Evolutionary conservation across 2,329 filamentous ascomycete species (phyloP).

Genomic region (Pseudogymnoascus sp.): DNA sequence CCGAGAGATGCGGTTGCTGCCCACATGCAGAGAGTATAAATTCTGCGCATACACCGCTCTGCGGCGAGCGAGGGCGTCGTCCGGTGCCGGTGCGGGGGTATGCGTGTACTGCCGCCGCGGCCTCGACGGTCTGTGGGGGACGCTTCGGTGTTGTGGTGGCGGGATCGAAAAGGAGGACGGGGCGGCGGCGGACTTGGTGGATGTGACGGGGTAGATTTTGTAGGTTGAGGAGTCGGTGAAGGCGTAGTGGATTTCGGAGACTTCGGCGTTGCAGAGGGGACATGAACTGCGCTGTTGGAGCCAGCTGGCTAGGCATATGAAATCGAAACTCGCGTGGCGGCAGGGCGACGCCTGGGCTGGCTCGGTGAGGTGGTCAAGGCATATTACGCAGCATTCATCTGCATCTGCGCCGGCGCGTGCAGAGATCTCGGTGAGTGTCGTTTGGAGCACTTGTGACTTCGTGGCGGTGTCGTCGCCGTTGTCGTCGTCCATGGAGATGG

Average conservation of each 20-base stretch:
- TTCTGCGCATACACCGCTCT: constrained; percentile 63
- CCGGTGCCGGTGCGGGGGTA: constrained; percentile 13
- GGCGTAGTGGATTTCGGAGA: constrained; percentile 56
- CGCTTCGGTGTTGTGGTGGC: constrained; percentile 9
- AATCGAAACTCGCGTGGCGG: constrained; percentile 74
- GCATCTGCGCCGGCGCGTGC: constrained; percentile 17
- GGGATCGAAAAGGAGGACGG: background rate
- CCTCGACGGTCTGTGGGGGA: constrained; percentile 14
- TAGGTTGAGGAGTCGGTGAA: constrained; percentile 31
- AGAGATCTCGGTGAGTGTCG: constrained; percentile 35
- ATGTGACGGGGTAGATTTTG: constrained; percentile 49
- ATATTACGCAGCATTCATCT: constrained; percentile 69
- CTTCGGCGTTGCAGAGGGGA: constrained; percentile 62
- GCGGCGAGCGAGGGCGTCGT: constrained; percentile 40
- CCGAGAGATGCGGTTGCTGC: constrained; percentile 66
- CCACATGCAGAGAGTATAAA: constrained; percentile 73
- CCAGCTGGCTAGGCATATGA: constrained; percentile 76
- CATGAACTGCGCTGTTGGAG: constrained; percentile 63
- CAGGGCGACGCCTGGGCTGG: constrained; percentile 66
- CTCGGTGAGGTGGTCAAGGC: constrained; percentile 67
- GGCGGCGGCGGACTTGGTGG: constrained; percentile 13
- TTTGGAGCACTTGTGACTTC: constrained; percentile 35
- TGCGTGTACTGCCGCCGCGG: constrained; percentile 13
- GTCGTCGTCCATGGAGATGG: constrained; percentile 26
- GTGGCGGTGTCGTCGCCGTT: constrained; percentile 31